phyloP scores from a whole-genome alignment of 106 monocot species.

The Dendrobium officinale region DNA sequence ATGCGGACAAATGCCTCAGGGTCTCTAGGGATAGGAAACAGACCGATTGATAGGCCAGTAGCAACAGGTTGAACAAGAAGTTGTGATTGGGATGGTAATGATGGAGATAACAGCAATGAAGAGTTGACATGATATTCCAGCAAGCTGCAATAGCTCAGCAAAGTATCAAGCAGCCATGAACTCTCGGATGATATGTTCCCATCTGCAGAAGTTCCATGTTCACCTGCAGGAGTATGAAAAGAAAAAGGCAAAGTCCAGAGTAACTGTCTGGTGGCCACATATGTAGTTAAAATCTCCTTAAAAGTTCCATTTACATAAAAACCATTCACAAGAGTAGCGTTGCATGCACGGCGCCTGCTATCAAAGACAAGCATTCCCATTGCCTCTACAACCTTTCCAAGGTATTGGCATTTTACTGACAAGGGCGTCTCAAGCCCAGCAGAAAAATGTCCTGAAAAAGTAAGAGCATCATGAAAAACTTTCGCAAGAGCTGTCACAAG shows the following conservation, averaged over 20 bases:
- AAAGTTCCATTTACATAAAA: conserved; percentile 75
- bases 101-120: conserved; percentile 46
- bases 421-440: conserved; percentile 36
- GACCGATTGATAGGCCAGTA: conserved; percentile 47
- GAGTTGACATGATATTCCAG: conserved; percentile 57
- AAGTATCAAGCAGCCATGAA: conserved; percentile 64
- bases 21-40: conserved; percentile 61
- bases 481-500: conserved; percentile 62
- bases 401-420: conserved; percentile 62
- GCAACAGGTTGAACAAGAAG: conserved; percentile 66
- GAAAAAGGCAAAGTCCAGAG: conserved; percentile 59
- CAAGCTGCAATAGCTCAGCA: conserved; percentile 57
- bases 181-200: conserved; percentile 35
- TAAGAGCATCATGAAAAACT: conserved; percentile 56
- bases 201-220: conserved; percentile 23
- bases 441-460: conserved; percentile 41
- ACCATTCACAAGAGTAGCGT: conserved; percentile 55
- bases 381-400: conserved; percentile 70
- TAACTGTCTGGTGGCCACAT: conserved; percentile 68
- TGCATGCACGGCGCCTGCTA: conserved; percentile 47
- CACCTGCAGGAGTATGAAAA: conserved; percentile 11
- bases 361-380: conserved; percentile 51
- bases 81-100: conserved; percentile 42
- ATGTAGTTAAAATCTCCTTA: conserved; percentile 67
- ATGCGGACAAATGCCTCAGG: conserved; percentile 56